Evolutionary conservation across 257 asterid species (phyloP).

Genomic region (Osmanthus fragrans): DNA sequence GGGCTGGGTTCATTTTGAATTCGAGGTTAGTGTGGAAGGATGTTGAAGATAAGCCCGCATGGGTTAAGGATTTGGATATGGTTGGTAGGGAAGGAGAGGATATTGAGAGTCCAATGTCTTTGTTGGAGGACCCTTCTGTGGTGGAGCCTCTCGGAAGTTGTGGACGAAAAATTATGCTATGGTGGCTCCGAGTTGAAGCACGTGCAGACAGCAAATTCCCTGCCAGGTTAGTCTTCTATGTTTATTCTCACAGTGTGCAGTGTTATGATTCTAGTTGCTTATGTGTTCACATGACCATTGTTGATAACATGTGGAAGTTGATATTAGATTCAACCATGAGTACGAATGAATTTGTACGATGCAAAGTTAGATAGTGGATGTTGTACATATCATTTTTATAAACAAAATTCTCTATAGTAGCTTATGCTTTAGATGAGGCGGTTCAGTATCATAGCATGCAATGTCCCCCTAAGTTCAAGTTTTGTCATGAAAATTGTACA

Average conservation of each 20-base stretch:
- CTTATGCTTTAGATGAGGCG: neutral
- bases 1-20: slow-evolving; percentile 91
- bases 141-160: slow-evolving; percentile 97
- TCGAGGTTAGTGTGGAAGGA: slow-evolving; percentile 86
- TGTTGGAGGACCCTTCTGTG: slow-evolving; percentile 66
- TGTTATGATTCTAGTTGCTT: neutral
- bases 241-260: slow-evolving; percentile 13
- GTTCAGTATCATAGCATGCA: neutral
- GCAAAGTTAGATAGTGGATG: neutral
- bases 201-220: slow-evolving; percentile 97
- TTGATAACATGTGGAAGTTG: slow-evolving; percentile 11
- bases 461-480: neutral
- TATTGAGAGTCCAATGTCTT: slow-evolving; percentile 66
- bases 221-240: slow-evolving; percentile 30
- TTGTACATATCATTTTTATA: neutral
- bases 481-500: neutral
- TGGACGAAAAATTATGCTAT: slow-evolving; percentile 80
- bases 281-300: neutral
- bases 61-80: slow-evolving; percentile 78
- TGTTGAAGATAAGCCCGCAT: slow-evolving; percentile 58
- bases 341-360: neutral
- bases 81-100: slow-evolving; percentile 51
- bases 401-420: neutral
- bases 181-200: slow-evolving; percentile 99
- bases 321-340: neutral